Base-by-base conservation (phyloP, 495 filamentous ascomycete genomes). In the Aspergillus baeticus region DNA sequence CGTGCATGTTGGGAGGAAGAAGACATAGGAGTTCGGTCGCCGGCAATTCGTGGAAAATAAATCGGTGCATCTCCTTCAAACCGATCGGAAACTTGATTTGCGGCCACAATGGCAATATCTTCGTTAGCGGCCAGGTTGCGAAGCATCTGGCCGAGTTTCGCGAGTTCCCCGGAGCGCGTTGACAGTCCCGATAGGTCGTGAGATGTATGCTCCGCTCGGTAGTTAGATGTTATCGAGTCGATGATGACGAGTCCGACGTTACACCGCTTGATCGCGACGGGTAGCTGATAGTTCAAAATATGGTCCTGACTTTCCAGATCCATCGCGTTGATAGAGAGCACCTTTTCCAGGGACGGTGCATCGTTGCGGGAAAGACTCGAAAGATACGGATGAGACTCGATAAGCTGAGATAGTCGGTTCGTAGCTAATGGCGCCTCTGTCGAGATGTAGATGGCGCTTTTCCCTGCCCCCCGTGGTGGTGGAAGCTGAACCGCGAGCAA, bases 231-330 rank as follows among this genome's bases (percentile, higher is more conserved):
- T 34, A 98, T 84, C 17, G 87, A 91, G 75, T 98, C 94, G 17
- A 98, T 76, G 7, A 98, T 78, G 3, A 98, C 72, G 20, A 98
- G 80, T 3, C 91, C 89, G 51, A 94, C 77, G 57, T 85, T 79
- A 63, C 90, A 84, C 14, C 87, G 81, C 57, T 79, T 63, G 6
- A 97, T 82, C n/a, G 88, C 85, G 10, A 95, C 85, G 17, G 94
- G 93, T 1, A 96, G 83, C 67, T 98, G 94, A 74, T 87, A 97
- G 47, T 81, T 85, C 10, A 97, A 75, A 65, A 98, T 96, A 71
- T 98, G 94, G 54, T 97, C 92, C 73, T 98, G 94, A 4, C 88
- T 84, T 69, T 98, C 95, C 49, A 98, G 83, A 70, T 98, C 93
- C 35, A 87, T 87, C n/a, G 90, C 92, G 51, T 85, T 82, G 66